These are phyloP conservation scores for Penicillium sp. DNA, from an alignment of 2,329 filamentous ascomycete species.

Conservation along the genomic window DNA sequence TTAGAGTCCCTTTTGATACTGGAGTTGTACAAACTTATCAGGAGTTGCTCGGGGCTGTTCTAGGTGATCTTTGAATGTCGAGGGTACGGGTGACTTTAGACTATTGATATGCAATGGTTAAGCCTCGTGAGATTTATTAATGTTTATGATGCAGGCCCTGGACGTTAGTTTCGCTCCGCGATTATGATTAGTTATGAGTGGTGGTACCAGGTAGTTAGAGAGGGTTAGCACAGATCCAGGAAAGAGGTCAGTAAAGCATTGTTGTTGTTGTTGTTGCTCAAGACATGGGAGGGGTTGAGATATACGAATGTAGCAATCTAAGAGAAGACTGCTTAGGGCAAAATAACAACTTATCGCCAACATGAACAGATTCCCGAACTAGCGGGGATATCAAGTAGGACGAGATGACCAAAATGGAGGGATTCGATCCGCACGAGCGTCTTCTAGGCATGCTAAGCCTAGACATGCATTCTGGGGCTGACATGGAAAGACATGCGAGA, in stretches of 20 bases:
- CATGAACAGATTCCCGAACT: not conserved
- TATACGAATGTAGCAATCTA: not conserved
- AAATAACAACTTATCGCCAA: not conserved
- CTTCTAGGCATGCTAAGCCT: not conserved
- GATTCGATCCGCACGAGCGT: not conserved
- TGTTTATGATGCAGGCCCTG: slow-evolving; percentile 1
- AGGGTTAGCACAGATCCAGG: slow-evolving; percentile 1
- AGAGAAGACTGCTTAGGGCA: not conserved
- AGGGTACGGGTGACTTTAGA: not conserved
- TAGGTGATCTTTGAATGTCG: not conserved
- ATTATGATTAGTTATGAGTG: not conserved
- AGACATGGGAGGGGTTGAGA: not conserved
- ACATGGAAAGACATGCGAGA: not conserved
- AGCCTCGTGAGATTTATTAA: not conserved
- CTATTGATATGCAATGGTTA: not conserved
- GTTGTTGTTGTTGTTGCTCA: not conserved
- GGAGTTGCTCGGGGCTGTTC: not conserved
- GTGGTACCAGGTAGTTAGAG: not conserved
- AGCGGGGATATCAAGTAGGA: not conserved
- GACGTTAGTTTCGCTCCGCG: not conserved
- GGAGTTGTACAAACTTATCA: not conserved
- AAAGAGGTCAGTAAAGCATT: slow-evolving; percentile 3
- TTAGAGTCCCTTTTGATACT: not conserved
- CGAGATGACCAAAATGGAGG: not conserved
- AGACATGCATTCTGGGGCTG: not conserved